phyloP scores from a whole-genome alignment of 2,329 filamentous ascomycete genomes.

The Colletotrichum chlorophyti region DNA sequence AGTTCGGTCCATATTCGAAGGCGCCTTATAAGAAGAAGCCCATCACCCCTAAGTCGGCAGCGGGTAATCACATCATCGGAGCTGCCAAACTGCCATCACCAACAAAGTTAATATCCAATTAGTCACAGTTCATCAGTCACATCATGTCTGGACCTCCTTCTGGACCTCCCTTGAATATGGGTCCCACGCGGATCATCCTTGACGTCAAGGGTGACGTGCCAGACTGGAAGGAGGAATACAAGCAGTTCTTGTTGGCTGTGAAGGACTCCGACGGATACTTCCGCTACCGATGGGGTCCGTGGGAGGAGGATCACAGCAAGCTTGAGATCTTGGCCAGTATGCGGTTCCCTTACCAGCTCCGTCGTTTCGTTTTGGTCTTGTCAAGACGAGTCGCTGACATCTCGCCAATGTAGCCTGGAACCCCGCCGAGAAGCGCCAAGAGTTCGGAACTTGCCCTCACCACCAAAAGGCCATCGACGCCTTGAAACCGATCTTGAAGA shows the following conservation, averaged over 20 bases:
- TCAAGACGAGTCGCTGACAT: neutral
- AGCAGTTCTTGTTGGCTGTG: constrained; percentile 11
- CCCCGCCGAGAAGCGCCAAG: constrained; percentile 4
- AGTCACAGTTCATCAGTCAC: too few relatives aligned
- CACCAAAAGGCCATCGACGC: constrained; percentile 21
- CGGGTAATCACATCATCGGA: too few relatives aligned
- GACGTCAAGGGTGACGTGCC: constrained; percentile 19
- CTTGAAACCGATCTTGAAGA: constrained; percentile 1
- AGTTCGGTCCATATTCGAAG: too few relatives aligned
- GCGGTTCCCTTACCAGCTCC: neutral
- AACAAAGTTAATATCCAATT: too few relatives aligned
- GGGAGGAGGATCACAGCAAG: constrained; percentile 17
- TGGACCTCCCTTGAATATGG: neutral
- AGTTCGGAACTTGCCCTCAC: constrained; percentile 11
- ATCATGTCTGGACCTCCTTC: too few relatives aligned
- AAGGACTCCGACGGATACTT: constrained; percentile 22
- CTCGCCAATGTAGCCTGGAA: neutral
- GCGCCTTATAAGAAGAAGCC: too few relatives aligned
- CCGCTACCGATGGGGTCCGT: constrained; percentile 25
- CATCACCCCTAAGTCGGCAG: too few relatives aligned
- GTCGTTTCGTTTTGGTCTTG: too few relatives aligned
- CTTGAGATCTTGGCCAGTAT: constrained; percentile 17
- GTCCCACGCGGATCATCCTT: constrained; percentile 7
- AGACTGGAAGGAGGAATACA: constrained; percentile 25
- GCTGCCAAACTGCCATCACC: too few relatives aligned